Percentiles rank a stretch among this genome's conserved stretches.
Conservation (phyloP, 1,284 basidiomycete genomes). For the Puccinia polysora region DNA sequence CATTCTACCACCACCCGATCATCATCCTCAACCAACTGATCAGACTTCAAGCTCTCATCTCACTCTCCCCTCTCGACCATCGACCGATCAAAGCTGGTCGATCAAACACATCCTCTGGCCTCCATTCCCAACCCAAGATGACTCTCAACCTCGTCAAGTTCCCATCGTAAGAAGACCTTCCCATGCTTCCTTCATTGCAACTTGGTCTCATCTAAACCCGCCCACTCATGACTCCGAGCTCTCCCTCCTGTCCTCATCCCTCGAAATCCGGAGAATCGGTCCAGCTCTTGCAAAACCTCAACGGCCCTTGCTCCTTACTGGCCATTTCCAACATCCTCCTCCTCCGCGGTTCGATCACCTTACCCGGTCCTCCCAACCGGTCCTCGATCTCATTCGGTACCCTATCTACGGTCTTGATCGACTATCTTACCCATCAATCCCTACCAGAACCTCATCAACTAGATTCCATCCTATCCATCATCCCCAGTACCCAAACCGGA, state of each 20-base stretch:
- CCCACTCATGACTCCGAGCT: neutral
- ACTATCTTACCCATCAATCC: conserved; percentile 67
- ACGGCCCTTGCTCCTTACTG: conserved; percentile 77
- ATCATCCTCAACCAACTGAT: too few species aligned
- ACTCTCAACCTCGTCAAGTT: conserved; percentile 3
- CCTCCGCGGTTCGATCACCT: conserved; percentile 68
- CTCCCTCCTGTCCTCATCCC: neutral
- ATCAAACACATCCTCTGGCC: conserved; percentile 36
- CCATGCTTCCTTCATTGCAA: too few species aligned
- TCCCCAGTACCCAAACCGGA: conserved; percentile 72
- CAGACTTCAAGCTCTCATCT: too few species aligned
- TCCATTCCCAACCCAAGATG: conserved; percentile 19
- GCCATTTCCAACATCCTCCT: conserved; percentile 82
- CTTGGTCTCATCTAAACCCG: neutral
- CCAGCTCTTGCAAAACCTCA: conserved; percentile 55
- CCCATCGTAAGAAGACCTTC: conserved; percentile 13
- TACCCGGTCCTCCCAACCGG: conserved; percentile 62
- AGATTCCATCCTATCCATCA: conserved; percentile 69
- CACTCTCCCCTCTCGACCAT: too few species aligned
- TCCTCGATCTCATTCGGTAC: conserved; percentile 73
- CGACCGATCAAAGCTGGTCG: conserved; percentile 32
- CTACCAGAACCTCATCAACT: conserved; percentile 59
- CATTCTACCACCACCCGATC: too few species aligned
- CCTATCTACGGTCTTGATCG: conserved; percentile 72
- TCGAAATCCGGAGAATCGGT: conserved; percentile 1